These are phyloP conservation scores for Basidiobolus meristosporus DNA, from an alignment of 371 early-diverging fungal species.

Conservation along the genomic window DNA sequence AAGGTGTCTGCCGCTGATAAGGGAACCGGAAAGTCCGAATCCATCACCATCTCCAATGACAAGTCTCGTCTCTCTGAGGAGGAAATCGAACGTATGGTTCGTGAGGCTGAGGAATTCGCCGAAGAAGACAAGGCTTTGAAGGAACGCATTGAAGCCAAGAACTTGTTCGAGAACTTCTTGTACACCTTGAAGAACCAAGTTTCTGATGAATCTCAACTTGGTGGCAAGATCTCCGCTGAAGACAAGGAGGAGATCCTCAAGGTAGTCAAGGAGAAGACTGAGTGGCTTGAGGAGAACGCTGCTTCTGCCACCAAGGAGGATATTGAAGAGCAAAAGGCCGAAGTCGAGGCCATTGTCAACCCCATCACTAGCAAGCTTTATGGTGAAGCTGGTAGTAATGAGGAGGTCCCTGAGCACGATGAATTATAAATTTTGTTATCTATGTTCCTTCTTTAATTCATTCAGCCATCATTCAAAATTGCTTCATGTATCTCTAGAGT, in stretches of 20 bases:
- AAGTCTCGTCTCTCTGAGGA: conserved; percentile 94
- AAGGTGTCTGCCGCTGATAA: conserved; percentile 93
- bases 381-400: conserved; percentile 49
- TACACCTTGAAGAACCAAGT: conserved; percentile 70
- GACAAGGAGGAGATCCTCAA: conserved; percentile 69
- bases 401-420: no score
- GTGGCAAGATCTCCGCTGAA: conserved; percentile 49
- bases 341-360: conserved; percentile 83
- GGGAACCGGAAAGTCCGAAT: conserved; percentile 85
- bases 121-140: conserved; percentile 89
- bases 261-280: conserved; percentile 68
- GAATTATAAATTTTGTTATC: no score
- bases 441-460: no score
- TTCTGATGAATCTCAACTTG: conserved; percentile 72
- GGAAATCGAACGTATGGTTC: conserved; percentile 93
- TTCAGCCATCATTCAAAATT: no score
- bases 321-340: conserved; percentile 85
- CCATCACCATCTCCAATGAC: conserved; percentile 96
- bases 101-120: conserved; percentile 92
- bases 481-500: no score
- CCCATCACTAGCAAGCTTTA: conserved; percentile 91
- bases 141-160: conserved; percentile 56
- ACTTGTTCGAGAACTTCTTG: conserved; percentile 66
- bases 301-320: conserved; percentile 91
- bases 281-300: conserved; percentile 73